Percentiles rank a stretch among this genome's conserved stretches.
phyloP scores from a whole-genome alignment of 2,329 filamentous ascomycete genomes.

The Colletotrichum lindemuthianum region DNA sequence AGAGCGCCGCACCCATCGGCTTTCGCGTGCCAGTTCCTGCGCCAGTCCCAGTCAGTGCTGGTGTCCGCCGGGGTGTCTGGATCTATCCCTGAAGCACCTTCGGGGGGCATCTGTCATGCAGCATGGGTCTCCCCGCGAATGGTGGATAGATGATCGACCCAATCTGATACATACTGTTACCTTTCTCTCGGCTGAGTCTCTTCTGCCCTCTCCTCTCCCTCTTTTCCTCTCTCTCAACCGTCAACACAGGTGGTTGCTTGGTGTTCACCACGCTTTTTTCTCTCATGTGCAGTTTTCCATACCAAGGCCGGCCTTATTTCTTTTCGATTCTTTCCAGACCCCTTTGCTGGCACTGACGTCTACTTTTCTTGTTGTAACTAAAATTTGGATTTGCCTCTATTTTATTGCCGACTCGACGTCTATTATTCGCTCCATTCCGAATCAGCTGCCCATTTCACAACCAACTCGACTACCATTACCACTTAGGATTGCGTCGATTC shows the following conservation, averaged over 20 bases:
- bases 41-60: constrained; percentile 36
- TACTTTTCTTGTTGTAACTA: constrained; percentile 14
- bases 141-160: constrained; percentile 35
- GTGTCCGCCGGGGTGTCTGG: constrained; percentile 34
- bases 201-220: constrained; percentile 22
- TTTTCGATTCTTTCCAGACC: constrained; percentile 33
- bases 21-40: constrained; percentile 36
- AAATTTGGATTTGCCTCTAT: constrained; percentile 6
- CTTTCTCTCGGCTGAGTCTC: constrained; percentile 31
- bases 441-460: background rate
- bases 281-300: constrained; percentile 20
- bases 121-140: constrained; percentile 37
- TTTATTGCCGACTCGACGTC: constrained; percentile 1
- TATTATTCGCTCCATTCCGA: background rate
- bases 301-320: constrained; percentile 37
- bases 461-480: background rate
- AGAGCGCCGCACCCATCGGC: constrained; percentile 34
- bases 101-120: constrained; percentile 33
- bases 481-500: constrained; percentile 3
- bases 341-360: constrained; percentile 32
- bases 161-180: constrained; percentile 38
- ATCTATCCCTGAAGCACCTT: constrained; percentile 34
- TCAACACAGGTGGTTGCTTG: constrained; percentile 17
- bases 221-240: constrained; percentile 20
- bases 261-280: constrained; percentile 28